Base-by-base conservation (phyloP, 805 yeast genomes). In the Saturnispora sekii region DNA sequence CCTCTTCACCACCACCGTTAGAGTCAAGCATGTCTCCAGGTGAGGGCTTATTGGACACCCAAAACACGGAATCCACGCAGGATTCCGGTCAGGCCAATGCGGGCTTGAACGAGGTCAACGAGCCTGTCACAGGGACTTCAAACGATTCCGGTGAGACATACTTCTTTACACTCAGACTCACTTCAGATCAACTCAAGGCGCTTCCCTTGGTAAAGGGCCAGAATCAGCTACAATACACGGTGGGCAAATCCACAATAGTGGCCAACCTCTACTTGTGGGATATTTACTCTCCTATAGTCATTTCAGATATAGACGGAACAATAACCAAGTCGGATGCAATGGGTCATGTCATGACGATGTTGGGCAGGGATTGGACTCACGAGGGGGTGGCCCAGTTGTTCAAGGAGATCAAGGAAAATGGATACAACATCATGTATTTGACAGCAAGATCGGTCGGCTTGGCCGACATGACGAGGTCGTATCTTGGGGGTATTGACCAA, bases 351-450 rank as follows among this genome's bases (percentile, higher is more conserved):
- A 69, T 93, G 62, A 88, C 93, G 14, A 79, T 90, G 78, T 69
- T 93, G 32, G 98, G 98, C 4, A 76, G 87, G 54, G 98, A 93
- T 66, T 93, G 98, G 98, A 93, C 98, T 0, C 98, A 93, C 61
- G 76, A 79, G 2, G 98, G 98, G 30, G 98, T 93, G 35, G 96
- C 97, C 2, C 80, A 81, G 56, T 66, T 93, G 46, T 93, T 89
- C 59, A 78, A 77, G n/a, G 98, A 93, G 60, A 93, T 93, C 50
- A 59, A 73, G 38, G 66, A 73, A 47, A 93, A 93, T 58, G 97
- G 98, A 0, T 93, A 90, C 68, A 88, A 93, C 58, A 81, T 93
- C 43, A 74, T 93, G 76, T 93, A 93, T 62, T 68, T 93, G 53
- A 93, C 98, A 0, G 95, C 98, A 0, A 74, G 98, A 51, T 81